A percentile compares a stretch with the other conserved stretches of the same genome.
phyloP scores from a whole-genome alignment of 768 basidiomycete genomes.

The Pulveroboletus sp. region DNA sequence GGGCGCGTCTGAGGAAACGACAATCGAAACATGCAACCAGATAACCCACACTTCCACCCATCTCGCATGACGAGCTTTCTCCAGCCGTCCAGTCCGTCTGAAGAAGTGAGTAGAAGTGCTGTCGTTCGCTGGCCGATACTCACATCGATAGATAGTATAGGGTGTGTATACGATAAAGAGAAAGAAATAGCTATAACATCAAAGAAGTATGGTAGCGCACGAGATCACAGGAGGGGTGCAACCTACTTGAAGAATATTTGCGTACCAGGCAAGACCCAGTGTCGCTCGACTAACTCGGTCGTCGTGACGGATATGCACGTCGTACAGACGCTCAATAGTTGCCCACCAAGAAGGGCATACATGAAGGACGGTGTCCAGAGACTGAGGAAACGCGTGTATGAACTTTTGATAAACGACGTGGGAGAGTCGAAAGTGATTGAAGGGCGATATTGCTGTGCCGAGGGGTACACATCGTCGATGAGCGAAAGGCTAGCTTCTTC shows the following conservation, averaged over 20 bases:
- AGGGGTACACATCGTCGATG: not conserved
- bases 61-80: conserved; percentile 62
- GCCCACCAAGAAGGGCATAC: conserved; percentile 26
- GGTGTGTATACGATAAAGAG: conserved; percentile 76
- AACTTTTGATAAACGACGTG: conserved; percentile 9
- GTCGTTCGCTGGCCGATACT: conserved; percentile 20
- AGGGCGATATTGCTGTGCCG: conserved; percentile 11
- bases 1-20: not conserved
- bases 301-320: conserved; percentile 54
- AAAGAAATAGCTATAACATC: conserved; percentile 57
- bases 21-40: not conserved
- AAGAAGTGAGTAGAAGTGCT: not conserved
- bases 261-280: conserved; percentile 72
- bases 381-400: conserved; percentile 20
- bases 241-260: conserved; percentile 77
- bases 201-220: not conserved
- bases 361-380: conserved; percentile 27
- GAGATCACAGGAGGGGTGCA: not conserved
- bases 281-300: conserved; percentile 58
- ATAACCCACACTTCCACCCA: conserved; percentile 78
- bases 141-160: conserved; percentile 84
- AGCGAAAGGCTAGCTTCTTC: conserved; percentile 4
- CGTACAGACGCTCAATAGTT: conserved; percentile 20
- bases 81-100: conserved; percentile 83
- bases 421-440: conserved; percentile 20